Base-by-base conservation (phyloP, 352 stramenopile species). In the Globisporangium cystogenes region DNA sequence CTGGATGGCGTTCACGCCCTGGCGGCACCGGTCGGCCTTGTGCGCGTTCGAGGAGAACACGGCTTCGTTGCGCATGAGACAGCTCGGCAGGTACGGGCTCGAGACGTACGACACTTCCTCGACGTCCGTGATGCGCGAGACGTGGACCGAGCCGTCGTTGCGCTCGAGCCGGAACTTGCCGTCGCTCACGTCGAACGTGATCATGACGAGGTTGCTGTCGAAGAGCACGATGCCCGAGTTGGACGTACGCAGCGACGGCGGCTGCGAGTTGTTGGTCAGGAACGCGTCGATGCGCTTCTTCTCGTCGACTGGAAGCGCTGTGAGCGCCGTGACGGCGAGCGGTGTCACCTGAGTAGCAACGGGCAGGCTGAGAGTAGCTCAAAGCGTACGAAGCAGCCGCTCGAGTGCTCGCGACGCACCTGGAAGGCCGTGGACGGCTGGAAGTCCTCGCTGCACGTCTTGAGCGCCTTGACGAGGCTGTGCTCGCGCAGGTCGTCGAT, bases 81-180 rank as follows among this genome's bases (percentile, higher is more conserved):
- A 99, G 50, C 86, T 85, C 10, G 96, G 96, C 44, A 99, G 75
- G 64, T 98, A 99, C 27, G 96, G 93, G 51, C 86, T 98, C 23
- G 90, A 98, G 5, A 99, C 96, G 67, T 99, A 99, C 29, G 93
- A 98, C 7, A 99, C 93, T 53, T 98, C 91, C 64, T 99, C 96
- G 20, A 93, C 97, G 39, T 98, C 93, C 15, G 96, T 99, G 33
- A 98, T 94, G 1, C 80, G 90, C 16, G 91, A 98, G 37, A 97
- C 72, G 43, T 96, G 97, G 10, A 95, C 87, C 43, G 74, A 96
- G 3, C 84, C 80, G 29, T 87, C 72, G 24, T 72, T 79, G 35
- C 88, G 68, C 31, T 96, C 64, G 60, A 96, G 95, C 33, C 93
- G 93, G 48, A 92, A 90, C 53, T 95, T 73, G 18, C 88, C 91